Conservation (phyloP, 2,329 filamentous ascomycete species). For the Tolypocladium tropicale region DNA sequence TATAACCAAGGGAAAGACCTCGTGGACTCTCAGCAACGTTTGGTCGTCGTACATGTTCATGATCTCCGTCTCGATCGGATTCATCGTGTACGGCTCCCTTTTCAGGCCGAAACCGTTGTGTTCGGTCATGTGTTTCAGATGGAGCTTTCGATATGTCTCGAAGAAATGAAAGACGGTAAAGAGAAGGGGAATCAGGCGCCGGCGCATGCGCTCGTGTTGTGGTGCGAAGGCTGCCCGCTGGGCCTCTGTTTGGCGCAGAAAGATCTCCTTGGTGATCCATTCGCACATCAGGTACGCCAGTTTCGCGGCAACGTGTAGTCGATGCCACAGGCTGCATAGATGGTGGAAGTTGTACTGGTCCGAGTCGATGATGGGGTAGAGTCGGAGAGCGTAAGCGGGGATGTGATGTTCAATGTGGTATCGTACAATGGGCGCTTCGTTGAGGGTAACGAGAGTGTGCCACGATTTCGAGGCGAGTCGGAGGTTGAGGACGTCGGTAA, state of each 20-base stretch:
- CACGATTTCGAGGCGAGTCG: constrained; percentile 48
- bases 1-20: constrained; percentile 54
- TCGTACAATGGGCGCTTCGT: constrained; percentile 51
- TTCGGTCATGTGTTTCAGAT: constrained; percentile 44
- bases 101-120: constrained; percentile 40
- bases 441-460: constrained; percentile 48
- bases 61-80: constrained; percentile 51
- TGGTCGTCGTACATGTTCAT: constrained; percentile 57
- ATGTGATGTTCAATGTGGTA: constrained; percentile 50
- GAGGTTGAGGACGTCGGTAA: constrained; percentile 50
- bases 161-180: constrained; percentile 61
- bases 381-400: constrained; percentile 47
- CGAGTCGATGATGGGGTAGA: constrained; percentile 44
- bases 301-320: constrained; percentile 54
- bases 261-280: constrained; percentile 56
- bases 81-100: constrained; percentile 45
- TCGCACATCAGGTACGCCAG: constrained; percentile 51
- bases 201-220: constrained; percentile 53
- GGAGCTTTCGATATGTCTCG: constrained; percentile 50
- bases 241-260: constrained; percentile 44
- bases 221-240: constrained; percentile 48
- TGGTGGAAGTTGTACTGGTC: constrained; percentile 46
- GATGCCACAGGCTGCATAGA: constrained; percentile 55
- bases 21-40: constrained; percentile 51
- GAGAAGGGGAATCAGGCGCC: constrained; percentile 50